These are phyloP conservation scores for Calonectria pteridis DNA, from an alignment of 2,329 filamentous ascomycete genomes.

Conservation along the genomic window DNA sequence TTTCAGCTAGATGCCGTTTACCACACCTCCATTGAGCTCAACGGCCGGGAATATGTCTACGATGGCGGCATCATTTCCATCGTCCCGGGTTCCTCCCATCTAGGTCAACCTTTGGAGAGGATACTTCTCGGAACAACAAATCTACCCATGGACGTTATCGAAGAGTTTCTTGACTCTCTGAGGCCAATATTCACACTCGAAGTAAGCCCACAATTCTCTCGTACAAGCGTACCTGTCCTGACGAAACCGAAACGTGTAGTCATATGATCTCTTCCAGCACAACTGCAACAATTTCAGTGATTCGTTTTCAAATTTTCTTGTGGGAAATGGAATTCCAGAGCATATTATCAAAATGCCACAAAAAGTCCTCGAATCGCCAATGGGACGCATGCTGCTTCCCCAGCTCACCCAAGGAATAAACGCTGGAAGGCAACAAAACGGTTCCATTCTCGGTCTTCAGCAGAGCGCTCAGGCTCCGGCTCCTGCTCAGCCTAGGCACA, in stretches of 20 bases:
- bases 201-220: slow-evolving; percentile 55
- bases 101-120: slow-evolving; percentile 84
- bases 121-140: slow-evolving; percentile 81
- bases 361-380: slow-evolving; percentile 85
- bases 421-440: slow-evolving; percentile 59
- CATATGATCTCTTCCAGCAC: slow-evolving; percentile 89
- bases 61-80: slow-evolving; percentile 89
- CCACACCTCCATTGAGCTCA: slow-evolving; percentile 90
- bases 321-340: slow-evolving; percentile 88
- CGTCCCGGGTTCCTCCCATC: slow-evolving; percentile 84
- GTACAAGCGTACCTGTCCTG: neutral
- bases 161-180: slow-evolving; percentile 89
- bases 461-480: slow-evolving; percentile 48
- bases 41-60: slow-evolving; percentile 90
- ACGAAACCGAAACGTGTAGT: slow-evolving; percentile 57
- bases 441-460: slow-evolving; percentile 66
- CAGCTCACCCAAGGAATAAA: slow-evolving; percentile 69
- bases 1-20: slow-evolving; percentile 90
- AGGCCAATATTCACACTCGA: slow-evolving; percentile 85
- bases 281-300: slow-evolving; percentile 99
- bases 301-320: slow-evolving; percentile 88
- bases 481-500: slow-evolving; percentile 37
- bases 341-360: slow-evolving; percentile 89
- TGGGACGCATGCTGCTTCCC: slow-evolving; percentile 88
- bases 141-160: slow-evolving; percentile 82